Conservation (phyloP, 1,284 basidiomycete species). For the Cutaneotrichosporon daszewskae region DNA sequence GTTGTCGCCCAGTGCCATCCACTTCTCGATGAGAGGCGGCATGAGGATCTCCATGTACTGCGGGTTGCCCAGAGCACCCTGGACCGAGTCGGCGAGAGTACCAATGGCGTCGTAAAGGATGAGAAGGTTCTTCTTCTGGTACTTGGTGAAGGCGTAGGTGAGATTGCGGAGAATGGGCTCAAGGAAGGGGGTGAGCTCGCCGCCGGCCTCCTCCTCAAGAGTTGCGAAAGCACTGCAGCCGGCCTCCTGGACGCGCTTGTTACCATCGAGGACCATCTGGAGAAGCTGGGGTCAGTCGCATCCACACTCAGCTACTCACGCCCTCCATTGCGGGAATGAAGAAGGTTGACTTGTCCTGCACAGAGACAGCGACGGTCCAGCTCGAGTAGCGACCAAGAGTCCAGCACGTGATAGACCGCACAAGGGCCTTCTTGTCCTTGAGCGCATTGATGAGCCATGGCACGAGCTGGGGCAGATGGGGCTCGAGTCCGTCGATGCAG, state of each 20-base stretch:
- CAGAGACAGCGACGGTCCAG: slow-evolving; percentile 77
- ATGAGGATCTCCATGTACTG: slow-evolving; percentile 90
- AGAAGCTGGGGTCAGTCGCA: slow-evolving; percentile 53
- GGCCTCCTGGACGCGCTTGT: slow-evolving; percentile 98
- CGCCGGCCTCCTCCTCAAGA: slow-evolving; percentile 92
- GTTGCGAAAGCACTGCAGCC: slow-evolving; percentile 99
- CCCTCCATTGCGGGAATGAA: slow-evolving; percentile 98
- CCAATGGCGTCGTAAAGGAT: slow-evolving; percentile 98
- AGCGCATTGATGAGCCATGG: slow-evolving; percentile 88
- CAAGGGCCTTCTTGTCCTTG: slow-evolving; percentile 89
- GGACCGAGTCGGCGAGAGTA: slow-evolving; percentile 94
- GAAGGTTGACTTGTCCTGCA: slow-evolving; percentile 77
- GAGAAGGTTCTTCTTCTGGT: slow-evolving; percentile 98
- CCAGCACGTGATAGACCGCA: slow-evolving; percentile 99
- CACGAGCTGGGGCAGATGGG: slow-evolving; percentile 84
- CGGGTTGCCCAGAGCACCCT: slow-evolving; percentile 75
- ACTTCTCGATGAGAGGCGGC: slow-evolving; percentile 86
- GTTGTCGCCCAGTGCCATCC: slow-evolving; percentile 81
- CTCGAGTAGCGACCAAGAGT: slow-evolving; percentile 96
- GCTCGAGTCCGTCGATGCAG: slow-evolving; percentile 92
- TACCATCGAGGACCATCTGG: slow-evolving; percentile 96
- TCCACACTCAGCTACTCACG: not conserved
- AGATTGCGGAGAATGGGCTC: slow-evolving; percentile 92
- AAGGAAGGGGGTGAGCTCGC: slow-evolving; percentile 83
- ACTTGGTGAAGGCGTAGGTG: slow-evolving; percentile 93